Evolutionary conservation across 2,329 filamentous ascomycete species (phyloP), one percentile per base, ranked within the genome.

Genomic region (Paraphoma sp.): DNA sequence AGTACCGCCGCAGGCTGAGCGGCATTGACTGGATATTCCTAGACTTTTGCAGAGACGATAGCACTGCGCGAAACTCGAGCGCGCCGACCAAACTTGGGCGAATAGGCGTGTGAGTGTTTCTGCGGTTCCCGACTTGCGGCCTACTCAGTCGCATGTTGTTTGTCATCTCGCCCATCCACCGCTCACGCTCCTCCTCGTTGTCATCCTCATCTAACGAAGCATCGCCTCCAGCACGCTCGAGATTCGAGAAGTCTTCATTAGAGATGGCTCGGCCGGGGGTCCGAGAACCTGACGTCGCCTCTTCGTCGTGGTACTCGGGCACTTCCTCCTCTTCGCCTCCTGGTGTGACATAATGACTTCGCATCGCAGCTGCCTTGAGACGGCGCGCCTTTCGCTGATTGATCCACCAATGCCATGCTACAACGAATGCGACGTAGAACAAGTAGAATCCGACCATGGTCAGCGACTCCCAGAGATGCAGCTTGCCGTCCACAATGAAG

Each of bases 71-170:
- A 68, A 99, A 99, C 77, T 99, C 95, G 54, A 99, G 82, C 8
- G 92, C 95, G 43, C 95, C 95, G 3, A 99, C 89, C 45, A 99
- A 81, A 80, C 95, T 98, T 1, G 95, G 94, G 43, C 95, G 86
- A 60, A 99, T 97, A 0, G 93, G 90, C 6, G 89, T 94, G 58
- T 93, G 85, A 2, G 92, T 87, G 45, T 84, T 92, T 62, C 89
- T 89, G 63, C 89, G 87, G 60, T 87, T 85, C 44, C 83, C 83
- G 45, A 86, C 83, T 31, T 81, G 80, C 1, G 91, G 87, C 18
- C 92, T 86, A 63, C 87, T 88, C 29, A 98, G 84, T 54, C 94
- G 90, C 95, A 99, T 99, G 74, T 92, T 97, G 74, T 89, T 95
- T 40, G 90, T 89, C 72, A 99, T 86, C 75, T 98, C 93, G 17